Evolutionary conservation across 75 land plant genomes (phyloP).

Genomic region (Selaginella tamariscina): DNA sequence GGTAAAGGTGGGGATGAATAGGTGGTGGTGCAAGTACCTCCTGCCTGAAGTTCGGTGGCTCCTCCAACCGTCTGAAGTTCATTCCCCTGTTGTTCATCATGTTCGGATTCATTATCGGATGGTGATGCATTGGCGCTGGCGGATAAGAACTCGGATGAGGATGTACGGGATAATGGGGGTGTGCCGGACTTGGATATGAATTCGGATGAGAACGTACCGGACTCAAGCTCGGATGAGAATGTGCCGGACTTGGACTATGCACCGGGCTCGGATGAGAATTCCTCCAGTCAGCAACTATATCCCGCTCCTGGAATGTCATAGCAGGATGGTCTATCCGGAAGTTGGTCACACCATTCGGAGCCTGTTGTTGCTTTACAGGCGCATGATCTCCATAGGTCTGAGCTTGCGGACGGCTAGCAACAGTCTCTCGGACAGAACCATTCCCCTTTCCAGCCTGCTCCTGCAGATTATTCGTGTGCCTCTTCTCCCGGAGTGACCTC

Average conservation of each 20-base stretch:
- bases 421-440: conserved; percentile 12
- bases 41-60: not conserved
- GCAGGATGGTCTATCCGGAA: not conserved
- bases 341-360: not conserved
- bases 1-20: conserved; percentile 1
- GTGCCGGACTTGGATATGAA: no score
- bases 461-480: not conserved
- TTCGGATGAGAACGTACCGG: no score
- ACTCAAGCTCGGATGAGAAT: no score
- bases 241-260: no score
- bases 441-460: conserved; percentile 18
- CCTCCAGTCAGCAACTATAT: not conserved
- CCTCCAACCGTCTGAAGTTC: not conserved
- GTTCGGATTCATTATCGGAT: not conserved
- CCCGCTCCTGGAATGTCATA: not conserved
- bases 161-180: no score
- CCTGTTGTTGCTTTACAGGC: not conserved
- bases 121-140: no score
- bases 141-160: no score
- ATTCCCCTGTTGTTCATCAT: no score
- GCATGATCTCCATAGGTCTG: not conserved
- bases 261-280: not conserved
- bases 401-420: not conserved
- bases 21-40: not conserved
- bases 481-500: conserved; percentile 29